Percentiles rank a stretch among this genome's conserved stretches.
phyloP scores from a whole-genome alignment of 495 filamentous ascomycete species.

The Aspergillus ostianus region DNA sequence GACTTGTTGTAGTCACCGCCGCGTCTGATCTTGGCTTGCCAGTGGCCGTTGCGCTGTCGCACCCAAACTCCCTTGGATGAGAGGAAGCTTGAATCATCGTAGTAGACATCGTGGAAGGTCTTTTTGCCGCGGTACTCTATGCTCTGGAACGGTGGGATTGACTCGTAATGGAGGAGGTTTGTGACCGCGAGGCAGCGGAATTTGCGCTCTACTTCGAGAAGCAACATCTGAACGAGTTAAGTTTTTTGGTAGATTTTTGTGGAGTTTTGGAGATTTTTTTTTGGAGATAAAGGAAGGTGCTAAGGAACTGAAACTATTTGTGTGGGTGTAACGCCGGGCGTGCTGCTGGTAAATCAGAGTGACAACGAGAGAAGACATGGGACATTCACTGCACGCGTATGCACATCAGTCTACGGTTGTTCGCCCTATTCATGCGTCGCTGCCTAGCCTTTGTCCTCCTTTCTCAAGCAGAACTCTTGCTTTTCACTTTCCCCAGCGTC shows the following conservation, averaged over 20 bases:
- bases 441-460: too few relatives aligned
- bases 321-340: too few relatives aligned
- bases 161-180: background rate
- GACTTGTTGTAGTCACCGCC: slow-evolving; percentile 12
- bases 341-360: too few relatives aligned
- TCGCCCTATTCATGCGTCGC: too few relatives aligned
- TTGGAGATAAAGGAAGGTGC: too few relatives aligned
- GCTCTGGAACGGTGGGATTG: background rate
- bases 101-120: slow-evolving; percentile 12
- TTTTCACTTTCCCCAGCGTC: background rate
- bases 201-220: slow-evolving; percentile 14
- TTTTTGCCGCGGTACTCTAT: slow-evolving; percentile 2
- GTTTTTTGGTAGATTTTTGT: background rate
- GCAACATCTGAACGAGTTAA: background rate
- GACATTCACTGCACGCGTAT: too few relatives aligned
- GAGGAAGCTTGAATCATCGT: slow-evolving; percentile 6
- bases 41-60: slow-evolving; percentile 2
- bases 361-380: too few relatives aligned
- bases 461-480: too few relatives aligned
- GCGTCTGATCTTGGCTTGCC: slow-evolving; percentile 12
- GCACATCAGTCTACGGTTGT: too few relatives aligned
- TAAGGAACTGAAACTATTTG: too few relatives aligned
- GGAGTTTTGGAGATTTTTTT: too few relatives aligned
- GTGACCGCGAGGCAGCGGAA: slow-evolving; percentile 2
- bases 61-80: slow-evolving; percentile 8